Conservation (phyloP, 2,329 filamentous ascomycete genomes). For the Monosporascus sp. region DNA sequence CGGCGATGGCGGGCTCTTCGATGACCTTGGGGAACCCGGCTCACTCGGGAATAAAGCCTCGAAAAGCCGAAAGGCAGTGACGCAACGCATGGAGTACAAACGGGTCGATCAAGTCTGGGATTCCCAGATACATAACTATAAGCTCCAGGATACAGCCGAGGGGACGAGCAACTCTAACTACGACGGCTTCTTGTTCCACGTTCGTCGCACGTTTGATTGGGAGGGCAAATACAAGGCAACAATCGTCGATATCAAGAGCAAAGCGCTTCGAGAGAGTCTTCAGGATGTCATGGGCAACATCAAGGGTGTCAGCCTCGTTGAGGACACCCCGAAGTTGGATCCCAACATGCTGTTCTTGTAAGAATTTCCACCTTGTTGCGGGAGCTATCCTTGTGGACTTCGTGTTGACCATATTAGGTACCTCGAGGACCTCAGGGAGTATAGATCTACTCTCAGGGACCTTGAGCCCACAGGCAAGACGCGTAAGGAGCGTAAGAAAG, state of each 20-base stretch:
- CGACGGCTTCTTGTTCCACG: slow-evolving; percentile 76
- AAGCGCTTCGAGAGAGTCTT: slow-evolving; percentile 66
- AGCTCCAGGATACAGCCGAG: slow-evolving; percentile 50
- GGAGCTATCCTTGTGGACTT: background rate
- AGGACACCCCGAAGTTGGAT: slow-evolving; percentile 69
- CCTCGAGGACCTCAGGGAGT: slow-evolving; percentile 66
- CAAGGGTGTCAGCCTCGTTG: slow-evolving; percentile 73
- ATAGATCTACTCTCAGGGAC: slow-evolving; percentile 60
- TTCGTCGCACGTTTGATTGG: slow-evolving; percentile 77
- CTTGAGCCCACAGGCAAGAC: slow-evolving; percentile 41
- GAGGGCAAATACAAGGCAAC: slow-evolving; percentile 73
- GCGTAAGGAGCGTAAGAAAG: slow-evolving; percentile 57
- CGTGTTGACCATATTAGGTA: slow-evolving; percentile 47
- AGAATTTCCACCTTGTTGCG: slow-evolving; percentile 15
- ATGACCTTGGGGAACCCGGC: background rate
- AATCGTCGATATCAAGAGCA: slow-evolving; percentile 80
- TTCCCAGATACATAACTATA: slow-evolving; percentile 43
- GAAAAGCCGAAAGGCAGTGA: slow-evolving; percentile 16
- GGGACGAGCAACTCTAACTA: slow-evolving; percentile 49
- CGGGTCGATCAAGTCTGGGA: slow-evolving; percentile 53
- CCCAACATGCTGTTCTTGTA: slow-evolving; percentile 66
- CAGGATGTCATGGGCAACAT: slow-evolving; percentile 68
- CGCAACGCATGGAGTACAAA: slow-evolving; percentile 36
- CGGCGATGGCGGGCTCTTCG: slow-evolving; percentile 1
- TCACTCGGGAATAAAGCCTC: background rate